A percentile compares a stretch with the other conserved stretches of the same genome.
These are phyloP conservation scores for Rosa hybrid DNA, from an alignment of 331 rosid genomes.

Conservation along the genomic window DNA sequence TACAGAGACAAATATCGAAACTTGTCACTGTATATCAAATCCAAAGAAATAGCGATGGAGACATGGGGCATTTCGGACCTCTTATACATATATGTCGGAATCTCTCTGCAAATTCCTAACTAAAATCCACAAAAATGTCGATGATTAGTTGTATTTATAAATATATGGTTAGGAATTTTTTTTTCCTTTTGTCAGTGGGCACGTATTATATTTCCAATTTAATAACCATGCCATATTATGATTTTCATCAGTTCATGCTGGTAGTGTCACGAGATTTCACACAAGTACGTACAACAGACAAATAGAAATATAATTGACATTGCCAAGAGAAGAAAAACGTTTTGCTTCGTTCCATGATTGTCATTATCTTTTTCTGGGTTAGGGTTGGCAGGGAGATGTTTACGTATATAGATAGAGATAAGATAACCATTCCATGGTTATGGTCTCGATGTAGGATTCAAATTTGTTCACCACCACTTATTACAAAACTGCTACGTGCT, in stretches of 20 bases:
- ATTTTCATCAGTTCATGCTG: background rate
- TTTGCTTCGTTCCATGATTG: background rate
- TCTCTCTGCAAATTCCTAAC: background rate
- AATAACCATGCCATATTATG: background rate
- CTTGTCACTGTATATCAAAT: background rate
- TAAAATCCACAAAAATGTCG: background rate
- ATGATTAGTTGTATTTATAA: background rate
- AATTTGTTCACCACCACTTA: too few species aligned
- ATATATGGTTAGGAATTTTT: background rate
- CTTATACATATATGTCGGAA: background rate
- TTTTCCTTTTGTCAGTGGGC: background rate
- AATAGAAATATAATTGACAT: background rate
- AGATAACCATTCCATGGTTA: background rate
- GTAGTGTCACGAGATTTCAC: background rate
- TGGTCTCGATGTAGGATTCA: too few species aligned
- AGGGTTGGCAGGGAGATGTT: background rate
- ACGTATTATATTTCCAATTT: background rate
- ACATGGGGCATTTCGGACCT: constrained; percentile 1
- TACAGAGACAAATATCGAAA: background rate
- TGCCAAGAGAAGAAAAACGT: background rate
- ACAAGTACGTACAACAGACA: background rate
- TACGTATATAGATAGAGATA: background rate
- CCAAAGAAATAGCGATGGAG: background rate
- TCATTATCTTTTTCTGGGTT: background rate
- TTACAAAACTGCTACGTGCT: too few species aligned